These are phyloP conservation scores for Pleurotus pulmonarius DNA, from an alignment of 768 basidiomycete species.

Conservation along the genomic window DNA sequence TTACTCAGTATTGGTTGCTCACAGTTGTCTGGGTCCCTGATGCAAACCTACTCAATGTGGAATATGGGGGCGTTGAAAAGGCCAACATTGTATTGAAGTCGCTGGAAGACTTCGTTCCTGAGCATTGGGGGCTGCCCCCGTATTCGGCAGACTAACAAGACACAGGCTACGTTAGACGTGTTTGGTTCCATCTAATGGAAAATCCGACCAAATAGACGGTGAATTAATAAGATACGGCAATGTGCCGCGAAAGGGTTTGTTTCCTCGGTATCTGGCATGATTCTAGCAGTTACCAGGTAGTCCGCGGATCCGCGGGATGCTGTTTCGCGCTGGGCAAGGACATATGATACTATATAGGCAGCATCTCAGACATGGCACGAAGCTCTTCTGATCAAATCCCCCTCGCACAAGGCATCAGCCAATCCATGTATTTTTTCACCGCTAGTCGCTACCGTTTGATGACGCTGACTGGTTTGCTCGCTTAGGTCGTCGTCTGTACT, in stretches of 20 bases:
- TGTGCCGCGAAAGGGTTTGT: not conserved
- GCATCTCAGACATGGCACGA: no score
- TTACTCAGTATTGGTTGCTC: not conserved
- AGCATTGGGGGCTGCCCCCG: slow-evolving; percentile 80
- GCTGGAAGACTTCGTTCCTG: slow-evolving; percentile 72
- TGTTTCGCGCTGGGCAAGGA: not conserved
- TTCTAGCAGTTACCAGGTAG: not conserved
- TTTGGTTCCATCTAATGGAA: not conserved
- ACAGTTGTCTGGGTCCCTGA: slow-evolving; percentile 88
- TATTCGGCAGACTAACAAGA: slow-evolving; percentile 31
- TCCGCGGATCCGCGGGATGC: not conserved
- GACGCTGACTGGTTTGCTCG: no score
- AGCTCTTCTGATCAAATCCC: no score
- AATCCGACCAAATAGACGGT: not conserved
- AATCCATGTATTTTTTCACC: no score
- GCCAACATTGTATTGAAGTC: slow-evolving; percentile 60
- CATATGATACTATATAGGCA: not conserved
- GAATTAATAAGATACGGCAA: not conserved
- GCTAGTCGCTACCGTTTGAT: no score
- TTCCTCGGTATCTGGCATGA: not conserved
- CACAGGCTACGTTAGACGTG: not conserved
- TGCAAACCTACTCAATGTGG: slow-evolving; percentile 51
- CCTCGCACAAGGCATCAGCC: no score
- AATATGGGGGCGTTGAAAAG: slow-evolving; percentile 41
- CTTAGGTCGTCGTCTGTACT: not conserved